These are phyloP conservation scores for Eucalyptus cloeziana DNA, from an alignment of 345 rosid genomes.

Conservation along the genomic window DNA sequence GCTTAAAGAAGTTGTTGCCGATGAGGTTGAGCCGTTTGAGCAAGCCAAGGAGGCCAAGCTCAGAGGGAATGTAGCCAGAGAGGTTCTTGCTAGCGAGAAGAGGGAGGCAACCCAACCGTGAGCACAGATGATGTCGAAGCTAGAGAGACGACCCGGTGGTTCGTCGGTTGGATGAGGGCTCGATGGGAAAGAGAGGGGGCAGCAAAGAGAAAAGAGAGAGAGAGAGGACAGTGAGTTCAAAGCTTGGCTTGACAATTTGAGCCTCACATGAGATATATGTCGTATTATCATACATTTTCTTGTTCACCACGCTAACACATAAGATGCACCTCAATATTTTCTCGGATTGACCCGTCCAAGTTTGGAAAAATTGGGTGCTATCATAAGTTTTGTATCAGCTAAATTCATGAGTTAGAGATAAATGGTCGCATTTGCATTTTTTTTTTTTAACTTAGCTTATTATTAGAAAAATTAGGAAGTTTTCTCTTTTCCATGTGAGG, in stretches of 20 bases:
- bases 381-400: not conserved
- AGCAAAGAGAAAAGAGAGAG: too few relatives aligned
- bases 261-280: fast-evolving
- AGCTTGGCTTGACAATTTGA: too few relatives aligned
- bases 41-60: conserved; percentile 53
- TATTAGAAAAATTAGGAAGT: not conserved
- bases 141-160: too few relatives aligned
- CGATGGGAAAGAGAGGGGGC: too few relatives aligned
- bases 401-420: not conserved
- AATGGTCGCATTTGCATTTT: not conserved
- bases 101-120: conserved; percentile 47
- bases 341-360: not conserved
- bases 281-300: too few relatives aligned
- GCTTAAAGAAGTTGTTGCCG: conserved; percentile 49
- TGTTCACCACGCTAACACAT: too few relatives aligned
- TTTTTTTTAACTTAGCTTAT: not conserved
- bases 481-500: not conserved
- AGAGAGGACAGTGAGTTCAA: too few relatives aligned
- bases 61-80: conserved; percentile 84
- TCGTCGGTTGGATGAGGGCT: too few relatives aligned
- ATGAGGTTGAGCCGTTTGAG: conserved; percentile 86
- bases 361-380: not conserved
- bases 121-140: fast-evolving
- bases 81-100: conserved; percentile 53
- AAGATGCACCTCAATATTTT: not conserved